A percentile compares a stretch with the other conserved stretches of the same genome.
Conservation (phyloP, 2,329 filamentous ascomycete genomes). For the Microsporum ferrugineum region DNA sequence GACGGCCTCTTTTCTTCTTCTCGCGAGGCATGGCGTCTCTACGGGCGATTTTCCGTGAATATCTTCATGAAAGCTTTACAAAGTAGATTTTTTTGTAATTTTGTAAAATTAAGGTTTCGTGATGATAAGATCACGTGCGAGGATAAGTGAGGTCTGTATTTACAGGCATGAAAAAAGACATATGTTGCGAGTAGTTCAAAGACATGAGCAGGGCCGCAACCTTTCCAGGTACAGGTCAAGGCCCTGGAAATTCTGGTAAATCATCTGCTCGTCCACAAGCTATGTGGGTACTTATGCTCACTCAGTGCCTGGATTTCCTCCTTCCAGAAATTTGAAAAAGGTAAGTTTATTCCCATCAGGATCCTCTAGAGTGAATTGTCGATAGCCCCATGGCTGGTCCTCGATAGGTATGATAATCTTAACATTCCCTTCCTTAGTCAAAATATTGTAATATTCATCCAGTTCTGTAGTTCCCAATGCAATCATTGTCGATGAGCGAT, state of each 20-base stretch:
- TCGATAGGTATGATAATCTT: constrained; percentile 10
- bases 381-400: constrained; percentile 13
- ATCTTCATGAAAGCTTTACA: not conserved
- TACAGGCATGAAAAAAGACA: no score
- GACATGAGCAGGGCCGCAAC: no score
- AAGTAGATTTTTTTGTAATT: not conserved
- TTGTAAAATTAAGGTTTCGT: not conserved
- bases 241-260: not conserved
- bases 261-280: not conserved
- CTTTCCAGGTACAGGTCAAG: not conserved
- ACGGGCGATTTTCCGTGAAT: not conserved
- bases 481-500: constrained; percentile 13
- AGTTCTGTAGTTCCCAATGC: constrained; percentile 15
- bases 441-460: constrained; percentile 14
- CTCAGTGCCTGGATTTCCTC: constrained; percentile 12
- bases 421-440: constrained; percentile 10
- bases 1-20: constrained; percentile 37
- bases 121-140: no score
- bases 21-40: constrained; percentile 33
- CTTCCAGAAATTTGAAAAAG: constrained; percentile 15
- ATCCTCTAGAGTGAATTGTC: constrained; percentile 14
- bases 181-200: no score
- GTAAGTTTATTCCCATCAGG: constrained; percentile 12
- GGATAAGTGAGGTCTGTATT: no score
- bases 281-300: not conserved